Percentiles rank a stretch among this genome's conserved stretches.
phyloP scores from a whole-genome alignment of 495 filamentous ascomycete species.

The Hypoxylon rickii region DNA sequence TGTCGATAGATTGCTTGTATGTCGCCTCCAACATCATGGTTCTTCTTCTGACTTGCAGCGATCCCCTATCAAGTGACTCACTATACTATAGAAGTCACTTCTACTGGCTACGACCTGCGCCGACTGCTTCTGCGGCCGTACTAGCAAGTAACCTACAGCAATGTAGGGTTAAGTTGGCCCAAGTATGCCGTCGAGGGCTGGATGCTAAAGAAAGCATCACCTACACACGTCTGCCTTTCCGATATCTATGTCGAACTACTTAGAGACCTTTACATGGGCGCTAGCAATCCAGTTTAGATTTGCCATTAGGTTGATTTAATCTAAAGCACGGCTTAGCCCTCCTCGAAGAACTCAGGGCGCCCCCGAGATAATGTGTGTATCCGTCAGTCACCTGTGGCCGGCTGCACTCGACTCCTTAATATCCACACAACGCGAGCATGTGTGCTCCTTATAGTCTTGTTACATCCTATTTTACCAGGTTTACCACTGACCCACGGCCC shows the following conservation, averaged over 20 bases:
- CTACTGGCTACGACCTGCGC: neutral
- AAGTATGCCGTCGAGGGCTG: neutral
- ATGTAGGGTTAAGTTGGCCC: neutral
- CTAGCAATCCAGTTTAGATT: neutral
- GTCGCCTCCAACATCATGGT: slow-evolving; percentile 16
- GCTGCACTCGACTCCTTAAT: neutral
- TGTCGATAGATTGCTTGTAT: slow-evolving; percentile 5
- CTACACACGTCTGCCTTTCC: neutral
- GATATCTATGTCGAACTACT: neutral
- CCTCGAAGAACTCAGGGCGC: neutral
- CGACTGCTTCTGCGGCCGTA: slow-evolving; percentile 1
- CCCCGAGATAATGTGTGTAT: neutral
- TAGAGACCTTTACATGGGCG: neutral
- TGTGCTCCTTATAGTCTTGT: neutral
- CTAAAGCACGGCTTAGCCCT: neutral
- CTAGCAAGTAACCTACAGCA: slow-evolving; percentile 1
- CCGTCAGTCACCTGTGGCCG: slow-evolving; percentile 4
- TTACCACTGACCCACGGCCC: neutral
- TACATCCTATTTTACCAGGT: neutral
- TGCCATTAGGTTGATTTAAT: neutral
- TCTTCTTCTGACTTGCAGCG: slow-evolving; percentile 15
- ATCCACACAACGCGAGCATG: neutral
- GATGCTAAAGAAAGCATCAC: neutral
- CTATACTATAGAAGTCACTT: slow-evolving; percentile 8
- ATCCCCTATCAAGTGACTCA: slow-evolving; percentile 24